Evolutionary conservation across 805 yeast genomes (phyloP), one percentile per base, ranked within the genome.

Genomic region (Ogataea nitratoaversa): DNA sequence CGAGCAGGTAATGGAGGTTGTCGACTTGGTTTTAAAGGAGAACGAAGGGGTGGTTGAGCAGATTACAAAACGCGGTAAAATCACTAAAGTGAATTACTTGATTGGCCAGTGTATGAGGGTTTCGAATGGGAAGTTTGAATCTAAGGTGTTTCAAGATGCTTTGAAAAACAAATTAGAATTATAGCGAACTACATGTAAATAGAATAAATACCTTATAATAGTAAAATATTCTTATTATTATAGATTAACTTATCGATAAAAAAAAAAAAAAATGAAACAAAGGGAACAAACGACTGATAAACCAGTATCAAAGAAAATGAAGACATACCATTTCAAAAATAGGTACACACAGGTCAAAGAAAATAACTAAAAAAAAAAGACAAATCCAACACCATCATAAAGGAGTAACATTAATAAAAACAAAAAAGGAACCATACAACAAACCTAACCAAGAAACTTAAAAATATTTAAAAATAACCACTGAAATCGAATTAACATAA

Each of bases 61-160:
- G 37, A 71, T 88, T 20, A 57, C 57, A 18, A 52, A 63, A 0
- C 90, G 89, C 2, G 79, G 80, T 40, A 78, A 76, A 47, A 62
- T 65, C 31, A 76, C 74, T 27, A 77, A 89, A 11, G 52, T 91
- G n/a, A 85, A 88, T 52, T 86, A 69, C 53, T 66, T 93, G 41
- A 72, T 93, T 3, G 98, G 97, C 1, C 77, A 76, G 55, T 95
- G 88, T 16, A 87, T 93, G 95, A 78, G 79, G 52, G 66, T 71
- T 40, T 76, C 87, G 2, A 84, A 80, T 49, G 97, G 97, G 3
- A 72, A 66, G 43, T 66, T 74, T 20, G 54, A 59, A 36, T 56
- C 63, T 9, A 42, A 46, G 19, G 41, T 42, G 16, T 52, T 63
- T 27, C 54, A 56, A 38, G 34, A 41, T n/a, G 41, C 40, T 29